Evolutionary conservation across 164 flowering plant genomes (phyloP), one percentile per base, ranked within the genome.

Genomic region (Santalum album): DNA sequence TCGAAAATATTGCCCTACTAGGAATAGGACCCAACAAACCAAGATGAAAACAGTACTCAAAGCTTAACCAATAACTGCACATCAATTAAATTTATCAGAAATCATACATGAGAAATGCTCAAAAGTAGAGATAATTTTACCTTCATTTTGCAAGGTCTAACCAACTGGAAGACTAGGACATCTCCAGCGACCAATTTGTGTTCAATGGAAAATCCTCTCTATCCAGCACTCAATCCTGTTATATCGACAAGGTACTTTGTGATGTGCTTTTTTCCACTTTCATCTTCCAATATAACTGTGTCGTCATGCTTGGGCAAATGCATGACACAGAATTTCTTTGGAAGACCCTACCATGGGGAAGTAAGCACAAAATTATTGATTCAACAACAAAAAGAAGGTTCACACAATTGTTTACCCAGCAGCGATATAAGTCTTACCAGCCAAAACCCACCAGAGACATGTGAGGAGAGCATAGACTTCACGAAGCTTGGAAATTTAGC

Each of bases 201-300:
- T 0, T 56, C 62, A 12, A 55, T 50, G 1, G 76, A 69, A 23
- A 80, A 80, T 9, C 70, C 70, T 56, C 71, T 69, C 85, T 82
- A 80, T 16, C 85, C 85, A 49, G 61, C 85, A 61, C 82, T 75
- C 34, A 80, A 34, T 16, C 73, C 74, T 17, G 56, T 53, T 60
- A 68, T 67, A 2, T 40, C 58, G 5, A 46, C 42, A 9, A 77
- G 66, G 56, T 67, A 80, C 10, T 59, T 71, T 9, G 72, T 52
- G 51, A 54, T 42, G 20, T 26, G 63, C 22, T 64, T 62, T 23
- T 71, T 53, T 10, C 67, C 75, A n/a, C 39, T 58, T 63, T 65
- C 70, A 64, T 53, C 72, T 51, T 63, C 73, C 69, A 75, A 42
- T n/a, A 25, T 23, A 14, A 75, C 21, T 11, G 22, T 23, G 7